Conservation (phyloP, 331 rosid species). For the Pyracantha coccinea region DNA sequence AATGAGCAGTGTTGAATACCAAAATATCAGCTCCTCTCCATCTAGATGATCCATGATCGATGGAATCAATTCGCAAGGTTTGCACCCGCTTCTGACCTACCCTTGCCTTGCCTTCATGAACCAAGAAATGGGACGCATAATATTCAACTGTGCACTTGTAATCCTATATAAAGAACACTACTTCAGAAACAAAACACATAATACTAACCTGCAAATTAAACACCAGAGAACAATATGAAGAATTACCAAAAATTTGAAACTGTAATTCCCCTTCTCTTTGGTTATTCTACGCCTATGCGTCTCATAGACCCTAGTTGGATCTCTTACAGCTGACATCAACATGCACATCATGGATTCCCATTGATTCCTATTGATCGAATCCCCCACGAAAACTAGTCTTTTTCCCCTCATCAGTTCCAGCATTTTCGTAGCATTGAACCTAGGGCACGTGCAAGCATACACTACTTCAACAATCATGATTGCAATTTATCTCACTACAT, state of each 20-base stretch:
- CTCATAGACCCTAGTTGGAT: conserved; percentile 76
- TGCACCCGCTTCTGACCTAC: conserved; percentile 61
- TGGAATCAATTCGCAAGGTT: conserved; percentile 65
- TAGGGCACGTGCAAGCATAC: conserved; percentile 16
- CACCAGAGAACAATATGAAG: conserved; percentile 2
- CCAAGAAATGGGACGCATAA: conserved; percentile 70
- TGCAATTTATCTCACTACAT: not conserved
- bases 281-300: conserved; percentile 72
- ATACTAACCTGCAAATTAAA: not conserved
- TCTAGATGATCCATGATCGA: conserved; percentile 80
- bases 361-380: conserved; percentile 88
- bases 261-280: conserved; percentile 68
- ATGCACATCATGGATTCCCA: conserved; percentile 96
- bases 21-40: conserved; percentile 90
- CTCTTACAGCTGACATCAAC: conserved; percentile 58
- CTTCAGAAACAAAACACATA: conserved; percentile 6
- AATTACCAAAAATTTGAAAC: conserved; percentile 86
- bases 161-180: conserved; percentile 43
- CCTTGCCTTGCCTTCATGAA: conserved; percentile 80
- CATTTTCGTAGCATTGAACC: conserved; percentile 90
- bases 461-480: not conserved
- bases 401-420: conserved; percentile 82
- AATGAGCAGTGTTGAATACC: conserved; percentile 91
- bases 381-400: conserved; percentile 92
- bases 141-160: conserved; percentile 81